phyloP scores from a whole-genome alignment of 2,329 filamentous ascomycete genomes.

The Fusarium sp. region DNA sequence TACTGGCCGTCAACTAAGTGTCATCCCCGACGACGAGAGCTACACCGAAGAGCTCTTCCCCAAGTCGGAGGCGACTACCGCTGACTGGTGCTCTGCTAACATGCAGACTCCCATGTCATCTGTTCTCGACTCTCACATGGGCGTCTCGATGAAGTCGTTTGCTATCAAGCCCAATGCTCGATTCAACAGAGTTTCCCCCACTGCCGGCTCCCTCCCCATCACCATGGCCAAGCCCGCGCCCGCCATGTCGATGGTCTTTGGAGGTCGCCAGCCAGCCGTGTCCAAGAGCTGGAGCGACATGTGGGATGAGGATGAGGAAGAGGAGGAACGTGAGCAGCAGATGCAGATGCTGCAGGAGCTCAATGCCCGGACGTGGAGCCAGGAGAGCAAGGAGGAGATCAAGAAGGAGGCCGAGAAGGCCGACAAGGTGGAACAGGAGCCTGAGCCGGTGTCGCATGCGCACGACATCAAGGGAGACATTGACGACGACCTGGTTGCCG shows the following conservation, averaged over 20 bases:
- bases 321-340: slow-evolving; percentile 69
- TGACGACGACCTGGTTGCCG: slow-evolving; percentile 70
- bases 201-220: slow-evolving; percentile 77
- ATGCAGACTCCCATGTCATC: slow-evolving; percentile 82
- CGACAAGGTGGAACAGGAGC: slow-evolving; percentile 26
- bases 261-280: slow-evolving; percentile 76
- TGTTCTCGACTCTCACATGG: slow-evolving; percentile 81
- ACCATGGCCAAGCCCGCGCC: slow-evolving; percentile 78
- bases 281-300: slow-evolving; percentile 99
- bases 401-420: slow-evolving; percentile 38
- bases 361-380: slow-evolving; percentile 80
- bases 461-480: slow-evolving; percentile 58
- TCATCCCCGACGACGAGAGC: slow-evolving; percentile 80
- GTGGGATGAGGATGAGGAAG: slow-evolving; percentile 89
- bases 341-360: slow-evolving; percentile 63
- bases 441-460: slow-evolving; percentile 31
- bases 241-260: slow-evolving; percentile 81
- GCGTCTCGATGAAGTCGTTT: slow-evolving; percentile 79
- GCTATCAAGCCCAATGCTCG: slow-evolving; percentile 57
- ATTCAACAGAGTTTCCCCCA: slow-evolving; percentile 60
- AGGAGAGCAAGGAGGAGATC: slow-evolving; percentile 65
- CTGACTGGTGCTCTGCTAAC: slow-evolving; percentile 81
- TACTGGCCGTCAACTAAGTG: slow-evolving; percentile 83
- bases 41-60: slow-evolving; percentile 88
- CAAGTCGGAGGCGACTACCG: slow-evolving; percentile 71